Evolutionary conservation across 2,329 filamentous ascomycete genomes (phyloP), one percentile per base, ranked within the genome.

Genomic region (Chalaropsis ovoidea): DNA sequence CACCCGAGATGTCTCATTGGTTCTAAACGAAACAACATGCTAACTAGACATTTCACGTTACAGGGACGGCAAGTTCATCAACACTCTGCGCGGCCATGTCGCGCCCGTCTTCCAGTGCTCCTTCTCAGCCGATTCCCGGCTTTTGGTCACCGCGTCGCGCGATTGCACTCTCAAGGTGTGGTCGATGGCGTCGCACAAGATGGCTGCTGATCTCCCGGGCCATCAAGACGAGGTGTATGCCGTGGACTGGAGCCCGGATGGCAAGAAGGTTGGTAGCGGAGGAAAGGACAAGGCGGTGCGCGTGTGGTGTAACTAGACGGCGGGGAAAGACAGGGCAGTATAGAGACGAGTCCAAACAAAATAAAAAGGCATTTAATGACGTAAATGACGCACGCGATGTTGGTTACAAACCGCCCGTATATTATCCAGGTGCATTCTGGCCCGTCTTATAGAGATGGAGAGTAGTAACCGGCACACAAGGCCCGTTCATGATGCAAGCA

Each of bases 161-260:
- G 94, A 97, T 73, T 94, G 90, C 1, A 97, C 94, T 0, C 77
- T 97, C 61, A 97, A 96, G 74, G 89, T 95, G 4, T 99, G 93
- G 92, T 91, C 95, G 71, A 88, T 96, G 73, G 81, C 87, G 68
- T 90, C 88, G 1, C 88, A 87, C 62, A 96, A 95, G 76, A 77
- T 99, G 67, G 83, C 85, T 2, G 77, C 78, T 61, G 92, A 96
- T 77, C 78, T 97, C 58, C 90, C 92, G 0, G 91, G 93, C 0
- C 93, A 97, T 74, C 84, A 89, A 73, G 93, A 96, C 71, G 90
- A 96, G 74, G 92, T 96, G 0, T 96, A 92, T 75, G 90, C 92
- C 0, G 86, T 96, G 13, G 93, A 97, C 74, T 97, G 93, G 94
- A 92, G 89, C 70, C 87, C 90, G 0, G 92, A 96, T 73, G 94